Evolutionary conservation across 805 yeast genomes (phyloP), one percentile per base, ranked within the genome.

Genomic region (Candida maesae): DNA sequence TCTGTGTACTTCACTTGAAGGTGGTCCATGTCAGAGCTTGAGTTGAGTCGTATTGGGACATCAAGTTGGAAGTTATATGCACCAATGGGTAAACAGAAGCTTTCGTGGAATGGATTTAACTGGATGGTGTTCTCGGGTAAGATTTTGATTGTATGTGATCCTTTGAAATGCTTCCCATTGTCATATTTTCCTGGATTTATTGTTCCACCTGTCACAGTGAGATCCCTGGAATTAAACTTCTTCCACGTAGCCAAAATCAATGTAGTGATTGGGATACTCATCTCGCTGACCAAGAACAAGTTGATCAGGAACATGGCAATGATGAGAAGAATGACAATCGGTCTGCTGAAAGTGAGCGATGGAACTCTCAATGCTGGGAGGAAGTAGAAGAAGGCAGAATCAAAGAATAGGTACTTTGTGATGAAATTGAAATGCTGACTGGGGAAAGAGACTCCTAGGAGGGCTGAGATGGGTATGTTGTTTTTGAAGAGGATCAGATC

Each of bases 61-160:
- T 67, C 61, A 21, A 73, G 46, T 12, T 59, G 53, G 26, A 59
- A 54, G 45, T 54, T 44, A 14, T 51, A 44, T 15, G 60, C 43
- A 37, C 65, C 59, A 38, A 51, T 39, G 14, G 75, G 74, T 33
- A 84, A 50, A 64, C 99, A 93, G 45, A 73, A 74, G 5, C 76
- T 69, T 21, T 75, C 78, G 36, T 71, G 76, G 51, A 78, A 75
- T 3, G 96, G 96, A 49, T 90, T 88, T 52, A 93, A 65, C 53
- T 72, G 69, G 5, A 95, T 96, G 0, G 95, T 82, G 33, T 95
- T 84, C 62, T 91, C 97, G 0, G 99, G 98, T 26, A 93, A 67
- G 46, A 85, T 84, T 55, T 90, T 84, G 46, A 93, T 82, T 1
- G 90, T 84, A 55, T 86, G 85, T 32, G 79, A 79, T 33, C 99